These are phyloP conservation scores for Eutrema salsugineum DNA, from an alignment of 441 rosid species.

Conservation along the genomic window DNA sequence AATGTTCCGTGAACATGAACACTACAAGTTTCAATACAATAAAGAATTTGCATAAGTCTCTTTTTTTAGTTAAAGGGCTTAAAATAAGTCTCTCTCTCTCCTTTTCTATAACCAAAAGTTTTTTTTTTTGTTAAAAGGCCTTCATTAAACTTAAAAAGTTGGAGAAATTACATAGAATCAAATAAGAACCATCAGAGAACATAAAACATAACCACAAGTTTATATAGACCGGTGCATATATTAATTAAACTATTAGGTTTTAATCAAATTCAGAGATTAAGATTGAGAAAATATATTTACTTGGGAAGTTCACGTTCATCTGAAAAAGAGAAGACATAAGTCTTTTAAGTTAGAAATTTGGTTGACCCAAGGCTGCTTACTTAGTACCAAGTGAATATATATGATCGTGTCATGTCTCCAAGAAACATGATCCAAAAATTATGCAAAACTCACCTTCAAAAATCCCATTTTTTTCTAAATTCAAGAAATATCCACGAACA, in stretches of 20 bases:
- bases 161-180: no score
- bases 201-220: not conserved
- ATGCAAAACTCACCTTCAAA: slow-evolving; percentile 11
- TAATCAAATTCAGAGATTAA: not conserved
- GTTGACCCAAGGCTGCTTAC: not conserved
- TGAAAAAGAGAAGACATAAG: slow-evolving; percentile 4
- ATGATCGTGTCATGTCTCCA: slow-evolving; percentile 4
- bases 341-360: slow-evolving; percentile 2
- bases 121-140: no score
- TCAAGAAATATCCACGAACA: not conserved
- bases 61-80: no score
- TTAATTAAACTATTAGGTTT: not conserved
- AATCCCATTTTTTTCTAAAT: not conserved
- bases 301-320: not conserved
- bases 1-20: not conserved
- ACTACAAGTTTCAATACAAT: slow-evolving; percentile 5
- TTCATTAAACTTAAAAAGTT: no score
- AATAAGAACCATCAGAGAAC: no score
- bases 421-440: slow-evolving; percentile 19
- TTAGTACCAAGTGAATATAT: slow-evolving; percentile 4
- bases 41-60: not conserved
- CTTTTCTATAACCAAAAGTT: not conserved
- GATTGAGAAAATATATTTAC: not conserved
- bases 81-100: not conserved
- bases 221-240: not conserved